A percentile compares a stretch with the other conserved stretches of the same genome.
Evolutionary conservation across 192 early-diverging fungal species (phyloP).

Genomic region (Gigaspora rosea): DNA sequence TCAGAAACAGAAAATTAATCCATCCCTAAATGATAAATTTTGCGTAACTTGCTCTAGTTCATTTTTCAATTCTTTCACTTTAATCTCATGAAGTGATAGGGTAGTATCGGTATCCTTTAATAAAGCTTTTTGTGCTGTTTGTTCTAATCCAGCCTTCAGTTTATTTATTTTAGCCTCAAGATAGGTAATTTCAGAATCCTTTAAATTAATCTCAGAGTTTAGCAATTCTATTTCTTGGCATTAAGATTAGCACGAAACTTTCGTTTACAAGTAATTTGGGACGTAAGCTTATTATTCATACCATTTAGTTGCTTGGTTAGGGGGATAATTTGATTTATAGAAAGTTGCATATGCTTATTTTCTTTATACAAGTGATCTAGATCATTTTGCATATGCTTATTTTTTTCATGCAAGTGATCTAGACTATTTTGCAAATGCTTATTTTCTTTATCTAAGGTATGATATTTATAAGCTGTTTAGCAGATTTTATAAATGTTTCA

Average conservation of each 20-base stretch:
- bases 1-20: conserved; percentile 12
- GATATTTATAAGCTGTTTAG: conserved; percentile 15
- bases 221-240: background rate
- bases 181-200: background rate
- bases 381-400: background rate
- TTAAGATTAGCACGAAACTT: conserved; percentile 6
- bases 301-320: background rate
- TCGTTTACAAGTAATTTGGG: background rate
- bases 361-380: no score
- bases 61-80: conserved; percentile 10
- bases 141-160: background rate
- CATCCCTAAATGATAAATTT: conserved; percentile 17
- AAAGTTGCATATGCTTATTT: no score
- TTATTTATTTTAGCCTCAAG: conserved; percentile 8
- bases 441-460: background rate
- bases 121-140: conserved; percentile 16
- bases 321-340: background rate
- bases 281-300: background rate
- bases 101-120: conserved; percentile 1
- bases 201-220: conserved; percentile 4
- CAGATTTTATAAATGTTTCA: conserved; percentile 7
- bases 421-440: background rate
- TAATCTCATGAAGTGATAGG: conserved; percentile 6
- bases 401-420: background rate
- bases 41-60: background rate